Percentiles rank a stretch among this genome's conserved stretches.
These are phyloP conservation scores for Tephrocybe sp. DNA, from an alignment of 768 basidiomycete genomes.

Conservation along the genomic window DNA sequence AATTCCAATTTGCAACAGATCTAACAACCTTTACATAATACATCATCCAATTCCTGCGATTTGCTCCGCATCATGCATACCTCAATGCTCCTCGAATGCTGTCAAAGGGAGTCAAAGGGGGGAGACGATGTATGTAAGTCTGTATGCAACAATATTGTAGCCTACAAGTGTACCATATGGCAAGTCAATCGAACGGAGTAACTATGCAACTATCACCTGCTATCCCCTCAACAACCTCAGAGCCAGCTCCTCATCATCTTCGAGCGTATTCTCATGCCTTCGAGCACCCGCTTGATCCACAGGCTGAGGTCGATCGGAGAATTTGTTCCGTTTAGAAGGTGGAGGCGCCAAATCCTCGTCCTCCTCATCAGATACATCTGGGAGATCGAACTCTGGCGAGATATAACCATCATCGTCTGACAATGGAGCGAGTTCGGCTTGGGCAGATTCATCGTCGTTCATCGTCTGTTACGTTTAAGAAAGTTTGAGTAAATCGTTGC, in stretches of 20 bases:
- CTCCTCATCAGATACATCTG: conserved; percentile 19
- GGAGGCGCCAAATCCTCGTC: conserved; percentile 34
- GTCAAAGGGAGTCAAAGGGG: too few species aligned
- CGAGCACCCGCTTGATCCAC: background rate
- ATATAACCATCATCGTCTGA: conserved; percentile 60
- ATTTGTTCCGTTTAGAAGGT: conserved; percentile 27
- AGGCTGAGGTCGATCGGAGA: conserved; percentile 7
- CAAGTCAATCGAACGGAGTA: too few species aligned
- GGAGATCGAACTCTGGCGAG: conserved; percentile 65
- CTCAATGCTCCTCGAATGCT: too few species aligned
- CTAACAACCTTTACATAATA: too few species aligned
- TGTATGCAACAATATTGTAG: too few species aligned
- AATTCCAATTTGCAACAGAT: too few species aligned
- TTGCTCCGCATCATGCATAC: too few species aligned
- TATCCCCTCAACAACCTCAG: conserved; percentile 48
- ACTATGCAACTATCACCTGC: background rate
- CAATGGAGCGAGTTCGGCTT: conserved; percentile 33
- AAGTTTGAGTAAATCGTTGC: conserved; percentile 4
- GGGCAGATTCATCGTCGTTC: conserved; percentile 25
- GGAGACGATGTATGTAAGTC: too few species aligned
- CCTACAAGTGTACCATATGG: background rate
- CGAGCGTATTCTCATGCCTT: conserved; percentile 21
- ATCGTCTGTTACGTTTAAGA: conserved; percentile 23
- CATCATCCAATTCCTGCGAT: too few species aligned
- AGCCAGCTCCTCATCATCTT: conserved; percentile 54